Evolutionary conservation across 108 stramenopile genomes (phyloP), one percentile per base, ranked within the genome.

Genomic region (Craspedostauros australis): DNA sequence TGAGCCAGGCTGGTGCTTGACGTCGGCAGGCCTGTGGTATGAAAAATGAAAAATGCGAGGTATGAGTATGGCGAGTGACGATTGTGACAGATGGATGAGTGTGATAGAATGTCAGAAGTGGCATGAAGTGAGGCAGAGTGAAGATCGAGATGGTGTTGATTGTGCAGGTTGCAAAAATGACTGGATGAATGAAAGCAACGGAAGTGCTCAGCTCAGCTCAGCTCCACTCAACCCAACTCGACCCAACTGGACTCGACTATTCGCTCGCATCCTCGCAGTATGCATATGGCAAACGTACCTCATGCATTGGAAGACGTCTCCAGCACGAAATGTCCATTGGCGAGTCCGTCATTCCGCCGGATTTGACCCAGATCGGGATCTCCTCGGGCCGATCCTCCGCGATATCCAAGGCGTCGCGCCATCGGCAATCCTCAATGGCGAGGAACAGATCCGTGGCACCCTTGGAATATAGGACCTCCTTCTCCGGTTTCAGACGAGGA

Each of bases 291-390:
- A 27, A 34, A 58, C 75, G 23, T 46, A 76, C 75, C 66, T 82
- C 83, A 60, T 85, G 83, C 26, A 85, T 62, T 20, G 83, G 83
- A 27, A 85, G 69, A 38, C 79, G 74, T 42, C 72, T 63, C 83
- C 83, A 85, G 26, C 72, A 46, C 33, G 47, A 48, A 68, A 67
- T 72, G 1, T 43, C 45, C 30, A 79, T 76, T 18, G 73, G 66
- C 19, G 75, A 70, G 40, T 69, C 56, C 25, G 66, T 72, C 30
- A 69, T 77, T 23, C 72, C 75, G 38, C 50, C 66, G 14, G 58
- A 66, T 42, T 40, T 56, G 14, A 82, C 73, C 81, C 81, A 82
- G 16, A 60, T 64, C 23, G 45, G 38, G 7, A 68, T 64, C 41
- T 82, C 72, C 5, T 48, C 22, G 8, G 76, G 76, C 19, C 60